A percentile compares a stretch with the other conserved stretches of the same genome.
Conservation (phyloP, 495 filamentous ascomycete species). For the Neurospora hispaniola region DNA sequence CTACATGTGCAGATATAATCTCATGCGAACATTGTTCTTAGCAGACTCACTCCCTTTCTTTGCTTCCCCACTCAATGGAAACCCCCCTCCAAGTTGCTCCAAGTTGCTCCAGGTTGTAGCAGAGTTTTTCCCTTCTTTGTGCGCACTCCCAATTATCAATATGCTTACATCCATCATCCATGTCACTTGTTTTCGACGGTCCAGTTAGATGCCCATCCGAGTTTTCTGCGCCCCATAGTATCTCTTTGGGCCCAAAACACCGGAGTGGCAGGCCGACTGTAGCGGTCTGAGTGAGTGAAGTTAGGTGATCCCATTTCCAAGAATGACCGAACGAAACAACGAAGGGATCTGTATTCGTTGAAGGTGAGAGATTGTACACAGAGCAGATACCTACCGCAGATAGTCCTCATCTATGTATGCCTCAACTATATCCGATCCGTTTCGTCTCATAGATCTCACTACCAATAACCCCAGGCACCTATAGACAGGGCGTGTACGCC, state of each 20-base stretch:
- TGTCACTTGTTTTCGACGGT: neutral
- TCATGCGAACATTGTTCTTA: neutral
- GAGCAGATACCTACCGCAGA: neutral
- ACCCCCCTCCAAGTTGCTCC: too few relatives aligned
- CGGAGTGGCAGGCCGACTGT: neutral
- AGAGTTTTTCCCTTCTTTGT: neutral
- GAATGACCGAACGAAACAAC: neutral
- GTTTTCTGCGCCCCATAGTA: neutral
- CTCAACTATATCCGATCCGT: neutral
- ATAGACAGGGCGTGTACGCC: neutral
- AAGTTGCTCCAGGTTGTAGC: neutral
- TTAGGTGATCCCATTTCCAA: neutral
- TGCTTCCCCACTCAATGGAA: neutral
- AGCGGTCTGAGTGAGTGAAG: neutral
- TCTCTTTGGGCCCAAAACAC: neutral
- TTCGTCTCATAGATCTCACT: neutral
- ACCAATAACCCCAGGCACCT: neutral
- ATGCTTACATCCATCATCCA: neutral
- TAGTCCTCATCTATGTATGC: neutral
- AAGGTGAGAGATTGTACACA: neutral
- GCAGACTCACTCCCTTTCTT: neutral
- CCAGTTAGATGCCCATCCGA: neutral
- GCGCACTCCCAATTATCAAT: neutral
- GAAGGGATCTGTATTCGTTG: neutral
- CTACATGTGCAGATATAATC: neutral